Evolutionary conservation across 345 rosid species (phyloP).

Genomic region (Eucalyptus polyanthemos): DNA sequence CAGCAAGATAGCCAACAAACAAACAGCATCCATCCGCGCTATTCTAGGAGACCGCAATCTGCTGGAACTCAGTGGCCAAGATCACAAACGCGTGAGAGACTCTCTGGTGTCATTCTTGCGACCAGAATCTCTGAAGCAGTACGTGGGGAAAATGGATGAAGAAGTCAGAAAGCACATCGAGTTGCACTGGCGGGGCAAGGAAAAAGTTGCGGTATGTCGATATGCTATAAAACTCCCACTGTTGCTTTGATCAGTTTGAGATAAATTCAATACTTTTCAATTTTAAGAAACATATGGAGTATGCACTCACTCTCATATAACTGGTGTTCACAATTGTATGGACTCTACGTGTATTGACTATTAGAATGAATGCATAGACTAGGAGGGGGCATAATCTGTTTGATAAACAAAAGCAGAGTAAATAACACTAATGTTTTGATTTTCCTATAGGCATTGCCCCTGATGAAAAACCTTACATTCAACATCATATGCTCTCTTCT

Average conservation of each 20-base stretch:
- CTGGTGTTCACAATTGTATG: background rate
- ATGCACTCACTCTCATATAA: background rate
- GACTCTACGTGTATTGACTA: background rate
- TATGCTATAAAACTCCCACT: background rate
- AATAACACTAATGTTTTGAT: background rate
- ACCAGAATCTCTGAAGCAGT: constrained; percentile 47
- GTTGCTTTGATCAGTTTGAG: background rate
- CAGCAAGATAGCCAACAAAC: constrained; percentile 6
- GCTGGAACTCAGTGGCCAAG: constrained; percentile 18
- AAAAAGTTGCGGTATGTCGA: constrained; percentile 14
- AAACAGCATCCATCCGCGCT: constrained; percentile 5
- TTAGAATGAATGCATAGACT: background rate
- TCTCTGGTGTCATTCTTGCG: constrained; percentile 29
- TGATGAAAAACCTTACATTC: constrained; percentile 25
- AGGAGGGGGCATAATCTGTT: accelerated
- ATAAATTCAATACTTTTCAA: background rate
- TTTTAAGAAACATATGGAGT: background rate
- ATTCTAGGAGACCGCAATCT: constrained; percentile 27
- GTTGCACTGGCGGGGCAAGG: constrained; percentile 31
- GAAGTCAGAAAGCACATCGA: constrained; percentile 34
- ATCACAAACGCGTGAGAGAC: constrained; percentile 34
- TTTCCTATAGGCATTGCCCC: constrained; percentile 5
- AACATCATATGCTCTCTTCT: constrained; percentile 8
- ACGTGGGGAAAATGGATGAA: constrained; percentile 37
- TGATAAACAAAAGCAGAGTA: background rate